Conservation (phyloP, 106 monocot genomes). For the Dioscorea dumetorum region DNA sequence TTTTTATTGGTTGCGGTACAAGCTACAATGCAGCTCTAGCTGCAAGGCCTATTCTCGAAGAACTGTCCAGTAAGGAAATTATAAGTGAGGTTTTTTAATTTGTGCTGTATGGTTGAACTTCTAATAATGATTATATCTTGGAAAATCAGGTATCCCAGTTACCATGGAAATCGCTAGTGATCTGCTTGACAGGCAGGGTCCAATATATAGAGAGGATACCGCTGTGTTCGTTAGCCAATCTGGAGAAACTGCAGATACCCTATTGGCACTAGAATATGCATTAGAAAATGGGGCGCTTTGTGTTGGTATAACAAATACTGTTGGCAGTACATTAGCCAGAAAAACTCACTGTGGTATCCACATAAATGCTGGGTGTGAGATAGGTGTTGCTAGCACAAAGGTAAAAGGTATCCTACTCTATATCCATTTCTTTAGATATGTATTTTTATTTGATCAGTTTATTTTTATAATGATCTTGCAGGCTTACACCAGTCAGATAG, state of each 20-base stretch:
- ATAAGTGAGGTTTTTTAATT: neutral
- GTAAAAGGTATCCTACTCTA: constrained; percentile 20
- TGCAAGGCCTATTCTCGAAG: constrained; percentile 85
- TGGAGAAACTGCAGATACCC: constrained; percentile 96
- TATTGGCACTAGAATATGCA: constrained; percentile 92
- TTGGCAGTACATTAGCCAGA: constrained; percentile 87
- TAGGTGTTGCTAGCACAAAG: constrained; percentile 98
- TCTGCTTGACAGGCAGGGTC: constrained; percentile 78
- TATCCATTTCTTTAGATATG: neutral
- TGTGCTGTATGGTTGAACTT: neutral
- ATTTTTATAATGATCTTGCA: constrained; percentile 12
- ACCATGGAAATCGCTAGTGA: constrained; percentile 94
- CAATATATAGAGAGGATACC: constrained; percentile 91
- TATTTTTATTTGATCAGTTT: neutral
- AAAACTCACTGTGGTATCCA: constrained; percentile 97
- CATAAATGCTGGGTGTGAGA: constrained; percentile 98
- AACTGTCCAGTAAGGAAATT: constrained; percentile 58
- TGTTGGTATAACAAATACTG: constrained; percentile 99
- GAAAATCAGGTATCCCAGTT: constrained; percentile 68
- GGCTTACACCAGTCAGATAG: constrained; percentile 98
- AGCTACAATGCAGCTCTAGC: constrained; percentile 98
- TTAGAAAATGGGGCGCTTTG: constrained; percentile 81
- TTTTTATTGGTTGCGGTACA: constrained; percentile 96
- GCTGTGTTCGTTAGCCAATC: constrained; percentile 97
- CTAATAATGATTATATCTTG: neutral